These are phyloP conservation scores for Pseudofabraea citricarpa DNA, from an alignment of 2,329 filamentous ascomycete species.

Conservation along the genomic window DNA sequence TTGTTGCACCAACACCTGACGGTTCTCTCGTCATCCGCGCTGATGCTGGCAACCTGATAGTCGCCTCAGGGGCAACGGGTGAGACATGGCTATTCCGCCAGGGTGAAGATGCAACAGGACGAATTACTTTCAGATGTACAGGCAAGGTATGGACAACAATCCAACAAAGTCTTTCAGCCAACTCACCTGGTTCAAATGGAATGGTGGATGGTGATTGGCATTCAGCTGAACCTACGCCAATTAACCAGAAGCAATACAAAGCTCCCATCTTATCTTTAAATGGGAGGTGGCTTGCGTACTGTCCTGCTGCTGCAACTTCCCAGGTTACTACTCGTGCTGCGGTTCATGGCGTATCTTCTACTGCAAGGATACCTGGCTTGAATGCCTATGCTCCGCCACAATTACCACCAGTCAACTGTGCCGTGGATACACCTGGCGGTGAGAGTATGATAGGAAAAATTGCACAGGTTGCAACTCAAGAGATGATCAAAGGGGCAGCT, in stretches of 20 bases:
- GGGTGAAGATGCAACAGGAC: constrained; percentile 36
- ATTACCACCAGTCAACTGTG: constrained; percentile 60
- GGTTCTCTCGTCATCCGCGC: constrained; percentile 72
- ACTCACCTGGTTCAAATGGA: constrained; percentile 12
- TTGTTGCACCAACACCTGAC: constrained; percentile 63
- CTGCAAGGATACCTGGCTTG: constrained; percentile 49
- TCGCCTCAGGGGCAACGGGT: constrained; percentile 78
- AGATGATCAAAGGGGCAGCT: constrained; percentile 67
- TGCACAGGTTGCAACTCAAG: constrained; percentile 74
- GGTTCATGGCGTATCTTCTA: constrained; percentile 49
- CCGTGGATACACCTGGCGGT: constrained; percentile 66
- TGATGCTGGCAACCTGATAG: constrained; percentile 64
- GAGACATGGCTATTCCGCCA: constrained; percentile 78
- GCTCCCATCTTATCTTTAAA: constrained; percentile 65
- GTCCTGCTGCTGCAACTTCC: constrained; percentile 65
- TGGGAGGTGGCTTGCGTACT: constrained; percentile 73
- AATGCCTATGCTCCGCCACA: constrained; percentile 63
- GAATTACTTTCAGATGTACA: constrained; percentile 50
- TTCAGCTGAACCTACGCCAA: constrained; percentile 33
- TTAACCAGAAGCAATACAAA: constrained; percentile 36
- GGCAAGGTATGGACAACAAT: constrained; percentile 91
- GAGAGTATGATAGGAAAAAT: constrained; percentile 72
- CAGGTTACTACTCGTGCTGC: constrained; percentile 64
- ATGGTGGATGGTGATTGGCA: constrained; percentile 26
- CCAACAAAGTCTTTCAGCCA: constrained; percentile 51